Percentiles rank a stretch among this genome's conserved stretches.
These are phyloP conservation scores for Parietaria judaica DNA, from an alignment of 306 rosid species.

Conservation along the genomic window DNA sequence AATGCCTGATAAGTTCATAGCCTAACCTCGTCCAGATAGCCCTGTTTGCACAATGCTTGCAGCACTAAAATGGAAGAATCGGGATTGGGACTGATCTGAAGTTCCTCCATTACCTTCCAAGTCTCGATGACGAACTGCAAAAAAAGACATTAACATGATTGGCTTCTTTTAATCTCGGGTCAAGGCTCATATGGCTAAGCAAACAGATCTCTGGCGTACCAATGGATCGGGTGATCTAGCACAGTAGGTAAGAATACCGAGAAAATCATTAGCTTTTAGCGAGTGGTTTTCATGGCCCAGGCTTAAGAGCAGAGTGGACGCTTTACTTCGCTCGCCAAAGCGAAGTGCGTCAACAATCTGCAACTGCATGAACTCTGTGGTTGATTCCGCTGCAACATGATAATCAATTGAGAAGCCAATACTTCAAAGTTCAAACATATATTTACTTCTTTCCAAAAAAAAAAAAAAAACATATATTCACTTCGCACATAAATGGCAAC, in stretches of 20 bases:
- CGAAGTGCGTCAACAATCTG: conserved; percentile 54
- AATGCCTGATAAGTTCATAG: too few species aligned
- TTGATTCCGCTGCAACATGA: conserved; percentile 25
- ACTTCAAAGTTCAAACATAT: background rate
- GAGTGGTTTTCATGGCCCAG: conserved; percentile 39
- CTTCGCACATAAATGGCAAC: too few species aligned
- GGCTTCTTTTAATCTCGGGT: background rate
- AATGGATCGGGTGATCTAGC: conserved; percentile 66
- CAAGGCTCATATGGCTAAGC: background rate
- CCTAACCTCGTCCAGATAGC: conserved; percentile 64
- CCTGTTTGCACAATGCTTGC: conserved; percentile 61
- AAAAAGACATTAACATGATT: background rate
- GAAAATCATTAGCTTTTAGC: conserved; percentile 47
- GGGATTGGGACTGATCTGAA: conserved; percentile 37
- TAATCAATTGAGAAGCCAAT: background rate
- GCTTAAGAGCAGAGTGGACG: conserved; percentile 51
- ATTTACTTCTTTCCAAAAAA: background rate
- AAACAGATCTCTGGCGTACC: conserved; percentile 38
- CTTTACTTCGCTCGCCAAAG: conserved; percentile 47
- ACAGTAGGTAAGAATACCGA: conserved; percentile 52
- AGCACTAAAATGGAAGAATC: conserved; percentile 46
- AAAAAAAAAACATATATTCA: background rate
- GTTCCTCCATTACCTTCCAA: conserved; percentile 64
- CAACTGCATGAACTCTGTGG: conserved; percentile 31
- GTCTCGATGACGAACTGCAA: conserved; percentile 81